Evolutionary conservation across 805 yeast genomes (phyloP).

Genomic region (Candida silvatica): DNA sequence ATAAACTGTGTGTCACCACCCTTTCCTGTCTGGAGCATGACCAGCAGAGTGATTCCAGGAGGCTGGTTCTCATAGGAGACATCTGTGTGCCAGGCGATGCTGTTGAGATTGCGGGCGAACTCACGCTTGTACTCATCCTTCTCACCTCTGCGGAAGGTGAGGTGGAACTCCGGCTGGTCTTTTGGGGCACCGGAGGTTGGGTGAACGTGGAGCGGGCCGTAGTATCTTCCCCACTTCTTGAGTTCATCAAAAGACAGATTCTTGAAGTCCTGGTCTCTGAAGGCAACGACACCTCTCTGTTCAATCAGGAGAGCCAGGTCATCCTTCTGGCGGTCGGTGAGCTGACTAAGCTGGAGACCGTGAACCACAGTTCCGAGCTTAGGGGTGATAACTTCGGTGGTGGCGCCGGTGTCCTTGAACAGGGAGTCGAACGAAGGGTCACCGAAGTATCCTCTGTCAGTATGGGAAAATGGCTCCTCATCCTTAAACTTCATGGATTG

Average conservation of each 20-base stretch:
- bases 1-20: constrained; percentile 82
- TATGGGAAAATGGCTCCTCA: constrained; percentile 43
- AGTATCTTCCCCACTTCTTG: constrained; percentile 48
- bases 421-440: constrained; percentile 44
- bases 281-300: constrained; percentile 58
- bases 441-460: constrained; percentile 55
- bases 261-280: constrained; percentile 60
- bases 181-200: constrained; percentile 69
- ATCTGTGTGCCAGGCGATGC: constrained; percentile 61
- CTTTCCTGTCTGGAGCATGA: constrained; percentile 41
- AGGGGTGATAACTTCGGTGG: constrained; percentile 44
- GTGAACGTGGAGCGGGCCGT: constrained; percentile 67
- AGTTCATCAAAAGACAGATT: constrained; percentile 40
- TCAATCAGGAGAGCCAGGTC: constrained; percentile 64
- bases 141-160: constrained; percentile 45
- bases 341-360: constrained; percentile 49
- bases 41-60: constrained; percentile 61
- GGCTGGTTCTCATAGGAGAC: constrained; percentile 69
- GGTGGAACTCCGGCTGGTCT: constrained; percentile 50
- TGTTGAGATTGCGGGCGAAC: constrained; percentile 27
- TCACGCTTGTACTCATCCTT: constrained; percentile 28
- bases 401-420: constrained; percentile 24
- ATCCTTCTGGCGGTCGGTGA: constrained; percentile 47
- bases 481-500: constrained; percentile 20
- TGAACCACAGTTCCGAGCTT: constrained; percentile 58